Conservation (phyloP, 164 flowering plant genomes). For the Vitis cinerea region DNA sequence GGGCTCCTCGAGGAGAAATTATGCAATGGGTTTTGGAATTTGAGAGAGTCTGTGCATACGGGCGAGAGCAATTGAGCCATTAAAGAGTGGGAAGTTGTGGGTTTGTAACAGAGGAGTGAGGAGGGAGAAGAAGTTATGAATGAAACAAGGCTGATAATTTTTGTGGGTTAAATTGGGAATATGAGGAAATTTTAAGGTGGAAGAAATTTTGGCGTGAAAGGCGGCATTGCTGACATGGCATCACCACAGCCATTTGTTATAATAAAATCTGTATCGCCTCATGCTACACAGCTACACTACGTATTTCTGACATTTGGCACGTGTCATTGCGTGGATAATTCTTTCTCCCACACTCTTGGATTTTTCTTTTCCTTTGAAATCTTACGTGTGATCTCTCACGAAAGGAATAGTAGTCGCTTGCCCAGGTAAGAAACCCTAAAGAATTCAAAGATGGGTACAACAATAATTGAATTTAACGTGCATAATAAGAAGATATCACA, state of each 20-base stretch:
- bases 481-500: too few relatives aligned
- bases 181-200: constrained; percentile 24
- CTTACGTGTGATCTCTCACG: too few relatives aligned
- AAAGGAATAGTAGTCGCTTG: too few relatives aligned
- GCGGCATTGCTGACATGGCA: constrained; percentile 34
- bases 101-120: background rate
- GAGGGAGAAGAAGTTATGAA: background rate
- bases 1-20: constrained; percentile 18
- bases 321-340: constrained; percentile 20
- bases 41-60: constrained; percentile 58
- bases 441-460: too few relatives aligned
- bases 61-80: constrained; percentile 65
- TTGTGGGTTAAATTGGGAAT: background rate
- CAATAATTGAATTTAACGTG: too few relatives aligned
- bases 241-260: constrained; percentile 19
- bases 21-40: constrained; percentile 38
- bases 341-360: constrained; percentile 16
- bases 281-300: background rate
- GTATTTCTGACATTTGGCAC: constrained; percentile 1
- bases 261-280: constrained; percentile 20
- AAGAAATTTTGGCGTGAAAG: constrained; percentile 20
- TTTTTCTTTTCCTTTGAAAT: too few relatives aligned
- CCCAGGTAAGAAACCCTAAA: too few relatives aligned
- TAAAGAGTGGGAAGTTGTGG: background rate
- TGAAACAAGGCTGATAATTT: background rate